Evolutionary conservation across 1,284 basidiomycete genomes (phyloP), one percentile per base, ranked within the genome.

Genomic region (Ceratorhiza oryzae-sativae): DNA sequence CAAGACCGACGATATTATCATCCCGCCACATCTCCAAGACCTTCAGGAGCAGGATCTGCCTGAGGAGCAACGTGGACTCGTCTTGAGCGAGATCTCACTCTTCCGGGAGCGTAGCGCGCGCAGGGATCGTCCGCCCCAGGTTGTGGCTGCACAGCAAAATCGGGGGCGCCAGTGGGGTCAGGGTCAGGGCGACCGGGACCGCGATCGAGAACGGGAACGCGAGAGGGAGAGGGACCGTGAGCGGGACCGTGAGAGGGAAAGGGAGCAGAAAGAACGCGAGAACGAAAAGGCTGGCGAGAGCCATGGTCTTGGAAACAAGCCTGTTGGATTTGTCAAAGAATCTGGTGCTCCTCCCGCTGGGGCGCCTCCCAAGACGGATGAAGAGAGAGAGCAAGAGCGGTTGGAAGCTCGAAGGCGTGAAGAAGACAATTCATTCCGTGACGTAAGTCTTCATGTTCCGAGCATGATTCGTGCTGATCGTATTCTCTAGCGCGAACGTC

Each of bases 11-110:
- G 68, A 71, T 15, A 51, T 71, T 77, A 88, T 94, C 74, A 94
- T 98, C 39, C 95, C 96, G 10, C 93, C 94, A 5, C 96, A 98
- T 81, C 85, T 98, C 27, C 94, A 96, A 80, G 95, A 98, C 80
- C 84, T 98, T 41, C 92, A 96, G 78, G 94, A 96, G 82, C 93
- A 94, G 62, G 95, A 98, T 78, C 86, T 98, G 32, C 95, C 95
- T n/a, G 95, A 97, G 81, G 92, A 93, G 0, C 94, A 96, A 80
- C 90, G 95, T 25, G 94, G 92, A 1, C 90, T 93, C 36, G 95
- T 98, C 71, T 90, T 98, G 72, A 93, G 90, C 41, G 95, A 98
- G 79, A 98, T 98, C 74, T 94, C 95, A 0, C 90, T 95, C 77
- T 98, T 96, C 80, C 87, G 94, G 68, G 93, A 95, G 80, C 87